A percentile compares a stretch with the other conserved stretches of the same genome.
These are phyloP conservation scores for Vigna mungo DNA, from an alignment of 306 rosid genomes.

Conservation along the genomic window DNA sequence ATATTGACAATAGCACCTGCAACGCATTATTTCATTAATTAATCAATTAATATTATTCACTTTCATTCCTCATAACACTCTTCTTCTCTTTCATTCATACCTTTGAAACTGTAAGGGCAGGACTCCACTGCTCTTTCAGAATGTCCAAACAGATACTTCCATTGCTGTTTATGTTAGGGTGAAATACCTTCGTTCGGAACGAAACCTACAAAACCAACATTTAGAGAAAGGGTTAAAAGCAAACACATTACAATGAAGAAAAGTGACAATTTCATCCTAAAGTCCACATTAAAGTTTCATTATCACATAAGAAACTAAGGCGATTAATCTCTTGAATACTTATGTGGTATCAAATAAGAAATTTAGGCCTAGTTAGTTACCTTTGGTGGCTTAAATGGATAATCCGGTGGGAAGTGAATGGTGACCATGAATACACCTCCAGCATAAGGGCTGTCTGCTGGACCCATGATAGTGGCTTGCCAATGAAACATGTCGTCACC, in stretches of 20 bases:
- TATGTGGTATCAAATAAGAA: not conserved
- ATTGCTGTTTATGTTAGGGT: constrained; percentile 67
- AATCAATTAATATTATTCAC: no score
- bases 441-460: constrained; percentile 61
- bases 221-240: not conserved
- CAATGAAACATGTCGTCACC: constrained; percentile 65
- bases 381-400: constrained; percentile 72
- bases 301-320: not conserved
- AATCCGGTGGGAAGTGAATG: constrained; percentile 68
- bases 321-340: not conserved
- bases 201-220: constrained; percentile 53
- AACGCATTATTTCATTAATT: no score
- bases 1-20: constrained; percentile 61
- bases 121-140: constrained; percentile 57
- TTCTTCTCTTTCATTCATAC: not conserved
- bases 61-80: no score
- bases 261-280: not conserved
- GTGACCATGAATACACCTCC: constrained; percentile 64
- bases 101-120: constrained; percentile 56
- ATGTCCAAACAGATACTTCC: constrained; percentile 66
- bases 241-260: not conserved
- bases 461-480: constrained; percentile 68
- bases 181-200: constrained; percentile 62
- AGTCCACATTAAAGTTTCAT: not conserved
- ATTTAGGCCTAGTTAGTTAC: constrained; percentile 38